A percentile compares a stretch with the other conserved stretches of the same genome.
Evolutionary conservation across 2,329 filamentous ascomycete genomes (phyloP).

Genomic region (Didymosphaeria variabile): DNA sequence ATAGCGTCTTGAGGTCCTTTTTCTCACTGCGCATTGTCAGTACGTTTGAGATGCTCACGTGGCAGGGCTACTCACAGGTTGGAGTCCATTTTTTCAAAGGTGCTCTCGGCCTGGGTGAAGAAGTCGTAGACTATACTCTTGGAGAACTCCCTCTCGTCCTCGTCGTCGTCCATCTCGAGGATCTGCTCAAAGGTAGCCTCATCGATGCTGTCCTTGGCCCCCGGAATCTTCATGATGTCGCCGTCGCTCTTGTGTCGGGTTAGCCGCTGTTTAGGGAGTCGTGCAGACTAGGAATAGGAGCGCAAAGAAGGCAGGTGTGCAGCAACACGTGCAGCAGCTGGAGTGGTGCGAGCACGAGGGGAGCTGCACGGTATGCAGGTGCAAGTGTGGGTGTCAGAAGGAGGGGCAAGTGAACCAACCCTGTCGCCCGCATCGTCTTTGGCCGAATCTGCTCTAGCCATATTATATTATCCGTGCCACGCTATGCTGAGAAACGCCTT

Average conservation of each 20-base stretch:
- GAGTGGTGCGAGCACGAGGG: conserved; percentile 19
- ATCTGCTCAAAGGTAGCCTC: conserved; percentile 88
- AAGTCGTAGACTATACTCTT: conserved; percentile 88
- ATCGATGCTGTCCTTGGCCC: conserved; percentile 82
- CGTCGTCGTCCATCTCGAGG: conserved; percentile 96
- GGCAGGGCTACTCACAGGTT: conserved; percentile 73
- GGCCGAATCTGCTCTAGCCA: conserved; percentile 38
- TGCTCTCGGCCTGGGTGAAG: conserved; percentile 88
- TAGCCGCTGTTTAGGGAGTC: conserved; percentile 17
- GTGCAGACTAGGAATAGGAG: conserved; percentile 8
- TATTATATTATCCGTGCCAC: conserved; percentile 29
- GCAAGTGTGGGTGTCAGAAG: conserved; percentile 20
- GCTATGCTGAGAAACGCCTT: conserved; percentile 30
- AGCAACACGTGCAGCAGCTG: background rate
- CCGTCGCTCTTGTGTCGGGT: conserved; percentile 34
- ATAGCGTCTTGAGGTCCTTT: conserved; percentile 77
- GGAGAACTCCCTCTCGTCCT: conserved; percentile 86
- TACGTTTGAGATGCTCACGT: conserved; percentile 8
- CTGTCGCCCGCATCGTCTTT: conserved; percentile 40
- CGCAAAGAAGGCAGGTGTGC: conserved; percentile 9
- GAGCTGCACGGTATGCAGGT: background rate
- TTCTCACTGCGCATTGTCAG: conserved; percentile 62
- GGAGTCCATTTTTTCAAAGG: conserved; percentile 84
- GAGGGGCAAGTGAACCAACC: conserved; percentile 48
- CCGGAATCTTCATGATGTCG: conserved; percentile 58